phyloP scores from a whole-genome alignment of 805 yeast genomes.

The Wickerhamiella qilinensis region DNA sequence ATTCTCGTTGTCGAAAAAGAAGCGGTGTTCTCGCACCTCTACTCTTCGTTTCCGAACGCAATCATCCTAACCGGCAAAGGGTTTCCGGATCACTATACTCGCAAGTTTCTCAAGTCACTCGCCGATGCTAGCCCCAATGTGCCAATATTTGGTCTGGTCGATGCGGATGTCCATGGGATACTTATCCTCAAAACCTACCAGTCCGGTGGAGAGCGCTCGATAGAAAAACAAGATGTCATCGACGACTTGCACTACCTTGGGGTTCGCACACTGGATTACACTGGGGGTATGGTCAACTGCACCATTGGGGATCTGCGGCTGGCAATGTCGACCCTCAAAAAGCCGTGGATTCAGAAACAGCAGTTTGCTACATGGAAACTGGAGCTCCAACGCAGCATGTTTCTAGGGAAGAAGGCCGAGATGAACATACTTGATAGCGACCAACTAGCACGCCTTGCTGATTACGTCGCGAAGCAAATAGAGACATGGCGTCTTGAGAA shows the following conservation, averaged over 20 bases:
- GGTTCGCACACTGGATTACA: slow-evolving; percentile 26
- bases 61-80: slow-evolving; percentile 47
- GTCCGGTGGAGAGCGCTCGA: slow-evolving; percentile 11
- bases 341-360: slow-evolving; percentile 13
- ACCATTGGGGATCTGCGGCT: slow-evolving; percentile 20
- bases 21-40: slow-evolving; percentile 26
- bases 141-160: slow-evolving; percentile 35
- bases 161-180: slow-evolving; percentile 51
- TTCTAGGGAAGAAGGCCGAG: slow-evolving; percentile 38
- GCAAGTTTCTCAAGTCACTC: slow-evolving; percentile 24
- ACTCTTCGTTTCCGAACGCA: slow-evolving; percentile 12
- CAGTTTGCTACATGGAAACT: slow-evolving; percentile 18
- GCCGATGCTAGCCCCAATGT: slow-evolving; percentile 18
- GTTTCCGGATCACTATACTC: slow-evolving; percentile 44
- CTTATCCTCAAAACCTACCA: slow-evolving; percentile 30
- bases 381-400: slow-evolving; percentile 39
- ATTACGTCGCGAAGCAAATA: slow-evolving; percentile 10
- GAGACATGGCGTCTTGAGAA: no score
- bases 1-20: slow-evolving; percentile 37
- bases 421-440: slow-evolving; percentile 29
- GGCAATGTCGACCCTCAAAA: slow-evolving; percentile 20
- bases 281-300: slow-evolving; percentile 18
- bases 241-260: slow-evolving; percentile 24
- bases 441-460: slow-evolving; percentile 8
- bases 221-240: slow-evolving; percentile 6